A percentile compares a stretch with the other conserved stretches of the same genome.
These are phyloP conservation scores for Mycotypha africana DNA, from an alignment of 371 early-diverging fungal species.

Conservation along the genomic window DNA sequence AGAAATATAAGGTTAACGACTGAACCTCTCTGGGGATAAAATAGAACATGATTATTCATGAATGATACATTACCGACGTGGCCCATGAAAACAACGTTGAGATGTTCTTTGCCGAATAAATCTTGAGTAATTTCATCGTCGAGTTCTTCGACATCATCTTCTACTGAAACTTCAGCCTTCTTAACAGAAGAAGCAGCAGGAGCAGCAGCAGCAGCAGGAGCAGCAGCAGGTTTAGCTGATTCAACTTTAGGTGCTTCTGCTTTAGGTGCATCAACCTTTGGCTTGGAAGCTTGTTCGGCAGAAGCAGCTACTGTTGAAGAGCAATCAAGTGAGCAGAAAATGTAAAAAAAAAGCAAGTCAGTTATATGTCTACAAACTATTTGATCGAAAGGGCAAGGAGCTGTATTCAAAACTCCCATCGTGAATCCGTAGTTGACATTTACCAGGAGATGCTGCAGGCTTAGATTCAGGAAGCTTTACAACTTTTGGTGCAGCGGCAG, in stretches of 20 bases:
- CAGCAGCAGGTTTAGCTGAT: constrained; percentile 3
- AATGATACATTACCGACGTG: constrained; percentile 77
- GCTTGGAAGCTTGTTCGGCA: background rate
- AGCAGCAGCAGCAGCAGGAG: constrained; percentile 1
- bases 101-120: constrained; percentile 82
- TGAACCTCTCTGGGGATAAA: too few relatives aligned
- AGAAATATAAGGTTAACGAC: too few relatives aligned
- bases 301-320: too few relatives aligned
- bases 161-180: constrained; percentile 4
- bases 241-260: constrained; percentile 4
- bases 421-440: too few relatives aligned
- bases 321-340: too few relatives aligned
- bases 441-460: too few relatives aligned
- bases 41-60: too few relatives aligned
- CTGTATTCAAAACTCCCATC: too few relatives aligned
- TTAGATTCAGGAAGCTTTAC: too few relatives aligned
- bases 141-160: constrained; percentile 41
- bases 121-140: constrained; percentile 63
- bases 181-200: constrained; percentile 5
- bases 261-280: constrained; percentile 8
- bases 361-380: too few relatives aligned
- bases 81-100: constrained; percentile 98
- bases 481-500: too few relatives aligned
- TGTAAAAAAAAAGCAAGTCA: background rate
- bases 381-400: too few relatives aligned